Percentiles rank a stretch among this genome's conserved stretches.
These are phyloP conservation scores for Aureobasidium uvarum DNA, from an alignment of 2,329 filamentous ascomycete species.

Conservation along the genomic window DNA sequence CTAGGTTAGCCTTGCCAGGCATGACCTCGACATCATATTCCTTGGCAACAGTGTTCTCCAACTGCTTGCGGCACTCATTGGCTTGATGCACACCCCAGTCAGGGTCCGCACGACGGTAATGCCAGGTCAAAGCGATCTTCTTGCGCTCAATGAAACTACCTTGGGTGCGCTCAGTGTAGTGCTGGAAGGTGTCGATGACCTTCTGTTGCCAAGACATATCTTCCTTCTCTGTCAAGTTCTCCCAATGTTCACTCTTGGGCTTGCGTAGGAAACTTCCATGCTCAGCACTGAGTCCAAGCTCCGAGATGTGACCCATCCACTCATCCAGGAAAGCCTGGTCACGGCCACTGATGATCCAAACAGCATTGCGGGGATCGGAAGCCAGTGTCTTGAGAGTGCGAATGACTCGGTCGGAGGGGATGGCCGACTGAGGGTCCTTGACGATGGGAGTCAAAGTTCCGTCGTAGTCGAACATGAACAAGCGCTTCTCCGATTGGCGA, in stretches of 20 bases:
- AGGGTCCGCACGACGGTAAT: slow-evolving; percentile 88
- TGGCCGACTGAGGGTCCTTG: slow-evolving; percentile 80
- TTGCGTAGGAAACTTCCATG: slow-evolving; percentile 93
- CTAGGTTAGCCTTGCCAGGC: slow-evolving; percentile 93
- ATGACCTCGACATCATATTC: slow-evolving; percentile 94
- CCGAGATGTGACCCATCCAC: slow-evolving; percentile 85
- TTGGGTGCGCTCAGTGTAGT: slow-evolving; percentile 81
- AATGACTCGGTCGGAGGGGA: slow-evolving; percentile 81
- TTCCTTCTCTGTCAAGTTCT: slow-evolving; percentile 79
- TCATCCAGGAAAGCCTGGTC: slow-evolving; percentile 89
- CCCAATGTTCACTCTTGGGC: slow-evolving; percentile 74
- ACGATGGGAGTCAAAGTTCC: slow-evolving; percentile 96
- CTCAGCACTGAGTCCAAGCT: slow-evolving; percentile 92
- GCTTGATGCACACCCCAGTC: slow-evolving; percentile 80
- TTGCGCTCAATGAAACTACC: slow-evolving; percentile 96
- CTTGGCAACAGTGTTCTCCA: slow-evolving; percentile 72
- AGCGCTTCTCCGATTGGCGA: slow-evolving; percentile 66
- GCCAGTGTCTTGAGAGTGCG: slow-evolving; percentile 76
- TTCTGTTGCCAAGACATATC: slow-evolving; percentile 93
- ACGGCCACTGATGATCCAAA: slow-evolving; percentile 98
- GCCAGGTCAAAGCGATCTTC: slow-evolving; percentile 92
- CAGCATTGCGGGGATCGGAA: slow-evolving; percentile 74
- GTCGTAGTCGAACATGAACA: slow-evolving; percentile 99
- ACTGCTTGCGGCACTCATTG: slow-evolving; percentile 73
- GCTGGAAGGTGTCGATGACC: slow-evolving; percentile 79